phyloP scores from a whole-genome alignment of 176 grass and related monocot species.

The Eragrostis curvula region DNA sequence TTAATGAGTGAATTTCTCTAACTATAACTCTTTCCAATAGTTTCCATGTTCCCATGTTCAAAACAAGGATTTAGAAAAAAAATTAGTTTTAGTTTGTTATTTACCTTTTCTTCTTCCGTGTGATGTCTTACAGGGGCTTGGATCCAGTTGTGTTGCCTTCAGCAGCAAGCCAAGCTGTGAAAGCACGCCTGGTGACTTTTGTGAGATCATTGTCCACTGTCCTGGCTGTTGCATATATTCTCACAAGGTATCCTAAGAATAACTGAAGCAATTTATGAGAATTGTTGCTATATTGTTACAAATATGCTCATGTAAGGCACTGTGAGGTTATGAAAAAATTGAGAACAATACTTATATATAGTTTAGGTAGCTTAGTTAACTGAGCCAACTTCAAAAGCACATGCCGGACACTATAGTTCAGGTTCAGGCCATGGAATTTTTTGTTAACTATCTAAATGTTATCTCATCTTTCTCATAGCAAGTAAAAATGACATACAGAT shows the following conservation, averaged over 20 bases:
- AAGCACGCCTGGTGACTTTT: slow-evolving; percentile 78
- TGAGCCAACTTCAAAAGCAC: slow-evolving; percentile 11
- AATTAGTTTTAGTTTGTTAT: slow-evolving; percentile 6
- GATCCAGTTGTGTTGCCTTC: slow-evolving; percentile 79
- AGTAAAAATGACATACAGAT: slow-evolving; percentile 2
- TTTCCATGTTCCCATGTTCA: neutral
- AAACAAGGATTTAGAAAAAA: neutral
- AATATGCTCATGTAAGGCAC: neutral
- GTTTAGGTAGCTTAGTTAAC: neutral
- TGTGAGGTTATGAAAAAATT: neutral
- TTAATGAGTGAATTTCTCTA: neutral
- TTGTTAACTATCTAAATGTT: slow-evolving; percentile 19
- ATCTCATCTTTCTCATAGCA: neutral
- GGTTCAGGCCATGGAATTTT: neutral
- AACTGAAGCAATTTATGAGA: slow-evolving; percentile 5
- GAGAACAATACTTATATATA: neutral
- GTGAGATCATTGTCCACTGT: slow-evolving; percentile 92
- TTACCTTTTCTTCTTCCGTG: slow-evolving; percentile 32
- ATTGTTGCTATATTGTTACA: slow-evolving; percentile 27
- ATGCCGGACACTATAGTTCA: neutral
- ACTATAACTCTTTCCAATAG: neutral
- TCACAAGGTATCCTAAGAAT: slow-evolving; percentile 71
- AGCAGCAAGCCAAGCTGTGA: slow-evolving; percentile 87
- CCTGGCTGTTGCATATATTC: slow-evolving; percentile 76
- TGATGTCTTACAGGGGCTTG: slow-evolving; percentile 62